Conservation (phyloP, 495 filamentous ascomycete species). For the Stereocaulon alpinum region DNA sequence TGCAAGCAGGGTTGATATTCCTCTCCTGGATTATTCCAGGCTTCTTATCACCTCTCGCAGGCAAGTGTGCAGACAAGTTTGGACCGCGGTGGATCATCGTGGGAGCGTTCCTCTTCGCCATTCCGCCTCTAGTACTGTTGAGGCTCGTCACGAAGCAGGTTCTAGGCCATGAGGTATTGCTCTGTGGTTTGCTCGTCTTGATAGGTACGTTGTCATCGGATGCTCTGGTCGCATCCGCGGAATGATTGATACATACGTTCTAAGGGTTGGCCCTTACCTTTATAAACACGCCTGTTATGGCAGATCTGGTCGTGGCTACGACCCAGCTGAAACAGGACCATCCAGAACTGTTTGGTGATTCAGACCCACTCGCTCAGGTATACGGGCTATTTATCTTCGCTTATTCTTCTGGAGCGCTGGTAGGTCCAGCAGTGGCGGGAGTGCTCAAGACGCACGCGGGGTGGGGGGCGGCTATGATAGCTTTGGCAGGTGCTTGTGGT, state of each 20-base stretch:
- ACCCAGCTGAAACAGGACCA: background rate
- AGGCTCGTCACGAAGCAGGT: constrained; percentile 50
- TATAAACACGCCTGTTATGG: constrained; percentile 1
- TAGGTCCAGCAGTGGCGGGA: constrained; percentile 13
- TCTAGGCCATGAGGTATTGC: constrained; percentile 48
- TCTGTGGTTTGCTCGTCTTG: constrained; percentile 49
- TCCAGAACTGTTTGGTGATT: background rate
- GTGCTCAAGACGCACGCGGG: constrained; percentile 11
- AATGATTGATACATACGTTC: no score
- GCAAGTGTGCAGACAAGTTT: constrained; percentile 49
- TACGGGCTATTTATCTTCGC: constrained; percentile 18
- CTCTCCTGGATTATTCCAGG: constrained; percentile 57
- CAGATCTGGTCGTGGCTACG: constrained; percentile 9
- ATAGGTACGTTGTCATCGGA: constrained; percentile 32
- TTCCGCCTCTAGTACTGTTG: constrained; percentile 53
- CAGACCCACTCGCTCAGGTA: constrained; percentile 12
- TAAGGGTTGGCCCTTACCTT: constrained; percentile 8
- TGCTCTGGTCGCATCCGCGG: no score
- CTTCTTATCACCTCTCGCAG: constrained; percentile 56
- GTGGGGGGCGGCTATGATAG: constrained; percentile 13
- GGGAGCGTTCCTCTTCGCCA: constrained; percentile 48
- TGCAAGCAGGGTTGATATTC: constrained; percentile 62
- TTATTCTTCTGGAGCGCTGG: constrained; percentile 12
- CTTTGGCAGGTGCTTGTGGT: constrained; percentile 4
- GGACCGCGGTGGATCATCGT: constrained; percentile 54